Conservation (phyloP, 352 stramenopile genomes). For the Phytophthora aleatoria region DNA sequence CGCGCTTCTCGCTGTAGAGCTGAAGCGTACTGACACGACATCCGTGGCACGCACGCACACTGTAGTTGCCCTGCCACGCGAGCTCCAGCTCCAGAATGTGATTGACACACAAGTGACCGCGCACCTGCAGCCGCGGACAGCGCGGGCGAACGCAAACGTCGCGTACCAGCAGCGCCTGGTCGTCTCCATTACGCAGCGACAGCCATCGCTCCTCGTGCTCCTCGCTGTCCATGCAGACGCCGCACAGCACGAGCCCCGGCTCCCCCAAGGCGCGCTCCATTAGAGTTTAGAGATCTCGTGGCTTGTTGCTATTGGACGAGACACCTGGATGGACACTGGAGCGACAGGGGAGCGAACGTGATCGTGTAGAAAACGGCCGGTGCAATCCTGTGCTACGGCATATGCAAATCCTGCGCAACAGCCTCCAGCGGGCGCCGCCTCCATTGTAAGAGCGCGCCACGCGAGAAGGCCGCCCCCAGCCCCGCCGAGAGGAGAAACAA, state of each 20-base stretch:
- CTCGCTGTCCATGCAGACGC: slow-evolving; percentile 41
- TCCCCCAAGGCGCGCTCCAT: slow-evolving; percentile 50
- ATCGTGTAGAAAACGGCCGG: slow-evolving; percentile 19
- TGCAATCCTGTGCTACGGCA: slow-evolving; percentile 22
- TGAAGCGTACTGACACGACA: slow-evolving; percentile 53
- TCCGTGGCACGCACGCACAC: slow-evolving; percentile 53
- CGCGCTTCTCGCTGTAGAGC: slow-evolving; percentile 46
- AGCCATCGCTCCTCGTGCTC: slow-evolving; percentile 39
- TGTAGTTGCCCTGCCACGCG: slow-evolving; percentile 48
- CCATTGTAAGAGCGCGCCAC: slow-evolving; percentile 21
- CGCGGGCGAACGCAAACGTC: slow-evolving; percentile 60
- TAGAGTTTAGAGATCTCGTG: slow-evolving; percentile 14
- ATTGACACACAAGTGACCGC: slow-evolving; percentile 52
- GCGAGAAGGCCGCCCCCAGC: slow-evolving; percentile 4
- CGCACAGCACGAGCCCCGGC: slow-evolving; percentile 69
- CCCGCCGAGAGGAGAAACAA: not conserved
- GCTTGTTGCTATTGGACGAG: slow-evolving; percentile 13
- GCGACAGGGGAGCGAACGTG: slow-evolving; percentile 13
- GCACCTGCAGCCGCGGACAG: slow-evolving; percentile 60
- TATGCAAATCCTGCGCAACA: slow-evolving; percentile 10
- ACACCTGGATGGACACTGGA: slow-evolving; percentile 6
- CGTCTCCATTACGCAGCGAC: slow-evolving; percentile 31
- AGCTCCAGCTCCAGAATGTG: slow-evolving; percentile 60
- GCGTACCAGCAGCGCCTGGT: slow-evolving; percentile 51
- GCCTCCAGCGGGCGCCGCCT: slow-evolving; percentile 2